A percentile compares a stretch with the other conserved stretches of the same genome.
phyloP scores from a whole-genome alignment of 2,329 filamentous ascomycete genomes.

The Tothia fuscella region DNA sequence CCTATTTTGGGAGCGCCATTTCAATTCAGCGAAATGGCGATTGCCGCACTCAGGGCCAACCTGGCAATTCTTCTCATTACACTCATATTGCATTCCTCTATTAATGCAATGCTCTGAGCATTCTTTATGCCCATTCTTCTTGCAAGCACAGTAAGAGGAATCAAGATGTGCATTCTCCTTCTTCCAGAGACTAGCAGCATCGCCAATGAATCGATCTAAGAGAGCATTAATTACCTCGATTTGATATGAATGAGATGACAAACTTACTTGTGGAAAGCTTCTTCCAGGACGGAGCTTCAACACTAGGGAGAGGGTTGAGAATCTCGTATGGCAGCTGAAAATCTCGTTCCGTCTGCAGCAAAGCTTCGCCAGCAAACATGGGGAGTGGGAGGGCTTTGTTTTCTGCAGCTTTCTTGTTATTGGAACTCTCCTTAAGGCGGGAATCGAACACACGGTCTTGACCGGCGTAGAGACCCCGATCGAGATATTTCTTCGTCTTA shows the following conservation, averaged over 20 bases:
- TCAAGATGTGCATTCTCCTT: conserved; percentile 58
- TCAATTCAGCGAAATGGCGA: conserved; percentile 72
- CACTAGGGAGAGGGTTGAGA: conserved; percentile 74
- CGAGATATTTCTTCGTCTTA: conserved; percentile 60
- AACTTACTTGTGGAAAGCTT: conserved; percentile 78
- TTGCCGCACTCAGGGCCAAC: conserved; percentile 72
- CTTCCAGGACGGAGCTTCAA: conserved; percentile 87
- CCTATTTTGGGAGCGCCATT: conserved; percentile 43
- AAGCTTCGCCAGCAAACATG: conserved; percentile 63
- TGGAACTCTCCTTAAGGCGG: neutral
- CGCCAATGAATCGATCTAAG: conserved; percentile 78
- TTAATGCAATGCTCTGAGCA: conserved; percentile 90
- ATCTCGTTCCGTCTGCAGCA: conserved; percentile 39
- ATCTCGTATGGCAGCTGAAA: conserved; percentile 82
- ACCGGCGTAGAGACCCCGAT: conserved; percentile 76
- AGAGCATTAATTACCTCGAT: neutral
- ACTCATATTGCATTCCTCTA: conserved; percentile 94
- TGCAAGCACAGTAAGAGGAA: conserved; percentile 48
- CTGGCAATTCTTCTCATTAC: conserved; percentile 79
- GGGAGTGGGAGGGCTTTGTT: conserved; percentile 35
- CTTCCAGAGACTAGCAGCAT: conserved; percentile 70
- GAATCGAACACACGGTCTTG: conserved; percentile 46
- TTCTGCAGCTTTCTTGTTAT: conserved; percentile 7
- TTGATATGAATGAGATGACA: conserved; percentile 14
- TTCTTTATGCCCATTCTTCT: conserved; percentile 50